Conservation (phyloP, 352 stramenopile species). For the Phytophthora europaea region DNA sequence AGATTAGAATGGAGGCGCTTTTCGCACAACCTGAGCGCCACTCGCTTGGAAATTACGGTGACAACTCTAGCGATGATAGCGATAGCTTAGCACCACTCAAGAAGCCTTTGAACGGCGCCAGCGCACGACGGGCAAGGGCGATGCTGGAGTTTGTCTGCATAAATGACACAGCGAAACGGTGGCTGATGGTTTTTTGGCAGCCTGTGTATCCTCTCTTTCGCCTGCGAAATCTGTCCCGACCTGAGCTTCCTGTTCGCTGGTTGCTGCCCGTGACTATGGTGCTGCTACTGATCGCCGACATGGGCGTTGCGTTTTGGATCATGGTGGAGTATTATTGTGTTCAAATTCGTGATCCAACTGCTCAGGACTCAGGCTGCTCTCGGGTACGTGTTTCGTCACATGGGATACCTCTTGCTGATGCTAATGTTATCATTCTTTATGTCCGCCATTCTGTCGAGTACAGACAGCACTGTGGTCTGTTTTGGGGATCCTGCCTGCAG, state of each 20-base stretch:
- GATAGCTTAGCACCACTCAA: conserved; percentile 31
- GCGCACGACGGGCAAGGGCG: conserved; percentile 28
- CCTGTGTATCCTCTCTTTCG: conserved; percentile 72
- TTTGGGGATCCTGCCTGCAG: conserved; percentile 66
- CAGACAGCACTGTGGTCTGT: conserved; percentile 75
- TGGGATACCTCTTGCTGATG: background rate
- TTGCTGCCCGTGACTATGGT: conserved; percentile 63
- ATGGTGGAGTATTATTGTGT: conserved; percentile 90
- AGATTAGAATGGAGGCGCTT: conserved; percentile 83
- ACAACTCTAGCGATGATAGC: conserved; percentile 38
- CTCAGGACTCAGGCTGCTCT: conserved; percentile 77
- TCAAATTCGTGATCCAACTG: conserved; percentile 84
- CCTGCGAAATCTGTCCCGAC: conserved; percentile 57
- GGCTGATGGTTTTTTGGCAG: conserved; percentile 44
- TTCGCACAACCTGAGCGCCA: conserved; percentile 54
- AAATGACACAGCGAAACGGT: conserved; percentile 38
- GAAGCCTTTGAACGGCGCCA: conserved; percentile 24
- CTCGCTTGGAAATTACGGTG: conserved; percentile 16
- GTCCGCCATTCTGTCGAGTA: conserved; percentile 1
- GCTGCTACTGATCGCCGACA: conserved; percentile 72
- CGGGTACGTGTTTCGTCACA: conserved; percentile 51
- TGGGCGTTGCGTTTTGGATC: conserved; percentile 76
- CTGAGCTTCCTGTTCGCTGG: conserved; percentile 42
- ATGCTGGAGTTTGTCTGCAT: conserved; percentile 39
- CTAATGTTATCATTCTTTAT: conserved; percentile 10